Percentiles rank a stretch among this genome's conserved stretches.
Evolutionary conservation across 805 yeast species (phyloP).

Genomic region (Wickerhamiella australiensis): DNA sequence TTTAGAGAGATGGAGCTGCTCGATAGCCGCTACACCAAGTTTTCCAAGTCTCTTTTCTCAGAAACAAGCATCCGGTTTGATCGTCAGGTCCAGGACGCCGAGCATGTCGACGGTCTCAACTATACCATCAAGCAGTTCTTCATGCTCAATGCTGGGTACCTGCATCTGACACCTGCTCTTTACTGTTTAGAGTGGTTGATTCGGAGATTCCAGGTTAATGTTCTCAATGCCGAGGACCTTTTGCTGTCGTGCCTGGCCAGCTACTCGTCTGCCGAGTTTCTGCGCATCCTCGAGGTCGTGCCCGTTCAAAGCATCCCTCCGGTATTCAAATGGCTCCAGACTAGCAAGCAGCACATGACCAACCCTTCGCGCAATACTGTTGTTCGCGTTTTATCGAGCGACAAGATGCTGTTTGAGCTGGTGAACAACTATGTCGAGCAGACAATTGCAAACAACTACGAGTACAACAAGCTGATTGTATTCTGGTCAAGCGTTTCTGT

Average conservation of each 20-base stretch:
- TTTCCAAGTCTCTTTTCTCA: constrained; percentile 63
- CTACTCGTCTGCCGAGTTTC: constrained; percentile 60
- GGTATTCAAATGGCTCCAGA: constrained; percentile 57
- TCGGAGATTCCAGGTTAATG: constrained; percentile 74
- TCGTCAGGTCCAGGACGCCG: constrained; percentile 68
- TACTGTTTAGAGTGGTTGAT: constrained; percentile 91
- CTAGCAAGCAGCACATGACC: constrained; percentile 51
- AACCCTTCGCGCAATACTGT: constrained; percentile 58
- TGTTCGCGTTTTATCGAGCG: constrained; percentile 55
- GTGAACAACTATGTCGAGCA: constrained; percentile 46
- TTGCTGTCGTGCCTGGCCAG: constrained; percentile 70
- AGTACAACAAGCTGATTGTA: constrained; percentile 58
- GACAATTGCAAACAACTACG: constrained; percentile 41
- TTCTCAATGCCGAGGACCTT: constrained; percentile 63
- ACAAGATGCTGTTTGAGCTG: constrained; percentile 52
- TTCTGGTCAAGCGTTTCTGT: constrained; percentile 67
- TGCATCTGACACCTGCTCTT: constrained; percentile 61
- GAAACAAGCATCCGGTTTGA: constrained; percentile 71
- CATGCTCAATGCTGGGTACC: constrained; percentile 60
- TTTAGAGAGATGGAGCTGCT: constrained; percentile 56
- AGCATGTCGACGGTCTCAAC: constrained; percentile 62
- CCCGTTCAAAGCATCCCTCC: constrained; percentile 51
- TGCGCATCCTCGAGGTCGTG: constrained; percentile 62
- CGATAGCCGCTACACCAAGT: constrained; percentile 64
- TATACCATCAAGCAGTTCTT: constrained; percentile 64